These are phyloP conservation scores for Leccinum rimulosum DNA, from an alignment of 768 basidiomycete species.

Conservation along the genomic window DNA sequence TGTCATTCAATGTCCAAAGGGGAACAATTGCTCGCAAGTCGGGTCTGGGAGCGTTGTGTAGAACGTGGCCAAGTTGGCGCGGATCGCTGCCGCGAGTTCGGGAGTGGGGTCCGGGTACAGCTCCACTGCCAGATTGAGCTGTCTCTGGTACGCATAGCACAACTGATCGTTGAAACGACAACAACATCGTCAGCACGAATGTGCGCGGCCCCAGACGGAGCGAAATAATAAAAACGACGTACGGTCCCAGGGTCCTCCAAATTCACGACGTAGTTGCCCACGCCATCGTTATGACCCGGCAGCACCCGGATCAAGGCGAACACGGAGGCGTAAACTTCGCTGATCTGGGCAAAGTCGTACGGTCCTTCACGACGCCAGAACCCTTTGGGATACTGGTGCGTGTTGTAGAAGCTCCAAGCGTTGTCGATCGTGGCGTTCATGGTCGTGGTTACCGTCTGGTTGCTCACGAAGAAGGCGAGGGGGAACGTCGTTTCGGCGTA, in stretches of 20 bases:
- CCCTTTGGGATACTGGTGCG: slow-evolving; percentile 17
- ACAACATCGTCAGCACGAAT: slow-evolving; percentile 1
- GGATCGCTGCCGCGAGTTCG: slow-evolving; percentile 22
- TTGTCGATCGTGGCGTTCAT: slow-evolving; percentile 11
- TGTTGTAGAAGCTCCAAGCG: slow-evolving; percentile 20
- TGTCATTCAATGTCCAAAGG: slow-evolving; percentile 11
- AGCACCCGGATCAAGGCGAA: neutral
- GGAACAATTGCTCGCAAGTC: slow-evolving; percentile 15
- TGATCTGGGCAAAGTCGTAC: slow-evolving; percentile 7
- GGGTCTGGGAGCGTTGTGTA: slow-evolving; percentile 11
- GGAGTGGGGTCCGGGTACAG: slow-evolving; percentile 23
- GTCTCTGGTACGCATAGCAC: slow-evolving; percentile 21
- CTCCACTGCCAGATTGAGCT: slow-evolving; percentile 17
- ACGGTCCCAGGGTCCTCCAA: slow-evolving; percentile 12
- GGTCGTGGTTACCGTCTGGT: slow-evolving; percentile 21
- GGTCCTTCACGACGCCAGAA: slow-evolving; percentile 19
- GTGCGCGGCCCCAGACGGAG: neutral
- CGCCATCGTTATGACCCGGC: slow-evolving; percentile 20
- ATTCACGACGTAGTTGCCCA: slow-evolving; percentile 15
- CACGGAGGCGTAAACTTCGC: neutral
- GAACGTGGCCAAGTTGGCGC: slow-evolving; percentile 18
- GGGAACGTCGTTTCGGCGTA: slow-evolving; percentile 26
- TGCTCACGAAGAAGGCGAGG: slow-evolving; percentile 25
- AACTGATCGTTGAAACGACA: neutral
- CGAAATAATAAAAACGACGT: neutral